A percentile compares a stretch with the other conserved stretches of the same genome.
Conservation (phyloP, 2,329 filamentous ascomycete genomes). For the Pyrenophora seminiperda region DNA sequence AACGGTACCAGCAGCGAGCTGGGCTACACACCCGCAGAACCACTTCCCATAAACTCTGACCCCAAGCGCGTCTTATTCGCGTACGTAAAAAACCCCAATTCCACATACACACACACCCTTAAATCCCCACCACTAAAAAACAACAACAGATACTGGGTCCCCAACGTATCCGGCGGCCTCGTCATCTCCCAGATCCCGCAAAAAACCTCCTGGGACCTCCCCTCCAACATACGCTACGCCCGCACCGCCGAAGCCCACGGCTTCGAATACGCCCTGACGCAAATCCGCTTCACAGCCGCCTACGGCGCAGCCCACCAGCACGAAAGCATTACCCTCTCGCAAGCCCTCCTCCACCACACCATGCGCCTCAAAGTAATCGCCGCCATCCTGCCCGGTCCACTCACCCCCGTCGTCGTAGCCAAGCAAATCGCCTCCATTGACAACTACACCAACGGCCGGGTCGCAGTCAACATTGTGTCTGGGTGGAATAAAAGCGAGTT, state of each 20-base stretch:
- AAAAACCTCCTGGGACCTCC: conserved; percentile 56
- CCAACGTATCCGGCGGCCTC: conserved; percentile 60
- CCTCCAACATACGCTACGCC: conserved; percentile 57
- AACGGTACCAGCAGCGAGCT: background rate
- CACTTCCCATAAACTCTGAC: conserved; percentile 49
- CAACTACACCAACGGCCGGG: conserved; percentile 57
- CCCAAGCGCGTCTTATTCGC: conserved; percentile 55
- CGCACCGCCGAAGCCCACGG: conserved; percentile 55
- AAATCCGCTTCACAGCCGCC: conserved; percentile 60
- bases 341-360: conserved; percentile 56
- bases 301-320: conserved; percentile 57
- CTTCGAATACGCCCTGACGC: conserved; percentile 59
- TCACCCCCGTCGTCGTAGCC: conserved; percentile 54
- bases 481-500: conserved; percentile 63
- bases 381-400: conserved; percentile 52
- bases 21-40: conserved; percentile 30
- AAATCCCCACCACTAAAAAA: too few relatives aligned
- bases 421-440: conserved; percentile 62
- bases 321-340: conserved; percentile 58
- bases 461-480: conserved; percentile 59
- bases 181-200: conserved; percentile 60
- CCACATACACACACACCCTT: too few relatives aligned
- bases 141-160: conserved; percentile 59
- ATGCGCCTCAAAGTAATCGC: conserved; percentile 58
- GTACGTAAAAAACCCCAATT: too few relatives aligned